A percentile compares a stretch with the other conserved stretches of the same genome.
Conservation (phyloP, 768 basidiomycete species). For the Boletellus emodensis region DNA sequence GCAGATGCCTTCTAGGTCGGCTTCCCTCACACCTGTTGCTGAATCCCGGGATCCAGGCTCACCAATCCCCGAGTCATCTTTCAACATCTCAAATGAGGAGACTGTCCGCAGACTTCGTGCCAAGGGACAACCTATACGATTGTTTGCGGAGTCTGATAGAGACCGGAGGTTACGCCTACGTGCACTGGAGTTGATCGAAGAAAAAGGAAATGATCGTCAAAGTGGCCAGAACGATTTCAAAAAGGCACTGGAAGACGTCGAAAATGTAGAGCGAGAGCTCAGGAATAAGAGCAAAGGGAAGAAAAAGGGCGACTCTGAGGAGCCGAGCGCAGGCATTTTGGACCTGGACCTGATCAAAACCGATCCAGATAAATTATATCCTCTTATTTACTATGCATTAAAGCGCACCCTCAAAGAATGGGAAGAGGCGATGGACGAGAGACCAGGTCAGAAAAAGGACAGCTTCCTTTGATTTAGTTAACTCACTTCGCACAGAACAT, state of each 20-base stretch:
- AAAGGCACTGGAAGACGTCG: slow-evolving; percentile 82
- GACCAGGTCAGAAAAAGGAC: slow-evolving; percentile 61
- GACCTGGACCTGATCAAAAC: slow-evolving; percentile 81
- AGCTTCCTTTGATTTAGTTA: neutral
- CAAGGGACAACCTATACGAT: slow-evolving; percentile 90
- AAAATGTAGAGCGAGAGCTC: slow-evolving; percentile 67
- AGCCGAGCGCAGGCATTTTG: slow-evolving; percentile 52
- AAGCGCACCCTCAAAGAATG: slow-evolving; percentile 94
- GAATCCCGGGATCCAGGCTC: slow-evolving; percentile 36
- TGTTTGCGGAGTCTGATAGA: slow-evolving; percentile 95
- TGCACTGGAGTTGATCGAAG: slow-evolving; percentile 93
- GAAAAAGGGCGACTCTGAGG: slow-evolving; percentile 57
- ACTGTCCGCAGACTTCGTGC: slow-evolving; percentile 81
- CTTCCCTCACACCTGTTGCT: slow-evolving; percentile 37
- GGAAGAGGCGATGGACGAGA: slow-evolving; percentile 91
- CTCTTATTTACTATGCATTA: slow-evolving; percentile 92
- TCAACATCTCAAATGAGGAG: slow-evolving; percentile 93
- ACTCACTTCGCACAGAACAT: slow-evolving; percentile 48
- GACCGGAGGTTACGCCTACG: slow-evolving; percentile 85
- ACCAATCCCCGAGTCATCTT: slow-evolving; percentile 42
- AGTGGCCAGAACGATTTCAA: slow-evolving; percentile 96
- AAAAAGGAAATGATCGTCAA: slow-evolving; percentile 72
- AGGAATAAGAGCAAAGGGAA: slow-evolving; percentile 55
- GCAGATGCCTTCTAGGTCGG: slow-evolving; percentile 39
- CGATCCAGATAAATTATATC: slow-evolving; percentile 94